phyloP scores from a whole-genome alignment of 345 rosid species.

The Populus alba region DNA sequence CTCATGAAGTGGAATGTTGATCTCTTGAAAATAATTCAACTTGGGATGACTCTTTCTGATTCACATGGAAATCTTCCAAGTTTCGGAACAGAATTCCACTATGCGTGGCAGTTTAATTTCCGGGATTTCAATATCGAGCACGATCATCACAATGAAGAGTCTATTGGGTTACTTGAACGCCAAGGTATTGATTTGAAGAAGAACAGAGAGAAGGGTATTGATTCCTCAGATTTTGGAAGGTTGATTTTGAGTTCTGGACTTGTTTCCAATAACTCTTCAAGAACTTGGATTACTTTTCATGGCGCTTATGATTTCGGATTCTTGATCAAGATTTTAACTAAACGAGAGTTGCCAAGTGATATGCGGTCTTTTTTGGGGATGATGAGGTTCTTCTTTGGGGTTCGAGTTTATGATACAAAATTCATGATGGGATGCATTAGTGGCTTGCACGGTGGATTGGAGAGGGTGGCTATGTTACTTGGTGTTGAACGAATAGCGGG shows the following conservation, averaged over 20 bases:
- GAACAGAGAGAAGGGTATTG: background rate
- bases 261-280: background rate
- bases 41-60: slow-evolving; percentile 1
- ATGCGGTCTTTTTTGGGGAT: too few relatives aligned
- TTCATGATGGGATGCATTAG: background rate
- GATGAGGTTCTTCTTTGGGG: too few relatives aligned
- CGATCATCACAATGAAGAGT: background rate
- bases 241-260: background rate
- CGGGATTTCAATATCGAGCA: background rate
- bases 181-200: slow-evolving; percentile 8
- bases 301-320: slow-evolving; percentile 1
- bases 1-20: slow-evolving; percentile 5
- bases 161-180: background rate
- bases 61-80: background rate
- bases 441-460: background rate
- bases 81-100: background rate
- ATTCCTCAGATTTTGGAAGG: background rate
- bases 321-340: background rate
- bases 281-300: background rate
- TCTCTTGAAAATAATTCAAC: background rate
- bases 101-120: slow-evolving; percentile 5
- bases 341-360: too few relatives aligned
- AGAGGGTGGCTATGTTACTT: background rate
- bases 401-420: background rate
- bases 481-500: background rate